Evolutionary conservation across 148 eudicot species (phyloP).

Genomic region (Camellia sinensis): DNA sequence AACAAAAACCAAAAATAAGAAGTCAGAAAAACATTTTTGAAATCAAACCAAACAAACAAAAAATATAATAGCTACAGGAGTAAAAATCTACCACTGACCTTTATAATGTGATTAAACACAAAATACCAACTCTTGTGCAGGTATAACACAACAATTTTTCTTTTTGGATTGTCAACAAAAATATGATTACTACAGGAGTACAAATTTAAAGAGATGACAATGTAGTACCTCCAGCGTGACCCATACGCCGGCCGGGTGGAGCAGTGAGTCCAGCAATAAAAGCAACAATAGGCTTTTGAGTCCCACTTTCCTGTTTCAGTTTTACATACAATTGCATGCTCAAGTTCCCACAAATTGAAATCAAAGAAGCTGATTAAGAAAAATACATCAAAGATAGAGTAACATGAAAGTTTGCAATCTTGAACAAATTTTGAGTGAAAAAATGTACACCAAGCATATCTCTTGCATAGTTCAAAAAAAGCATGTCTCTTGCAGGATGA

Average conservation of each 20-base stretch:
- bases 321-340: neutral
- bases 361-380: neutral
- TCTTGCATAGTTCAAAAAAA: neutral
- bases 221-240: conserved; percentile 94
- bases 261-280: conserved; percentile 99
- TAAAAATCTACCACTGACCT: no score
- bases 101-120: no score
- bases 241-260: conserved; percentile 98
- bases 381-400: neutral
- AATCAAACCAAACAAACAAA: no score
- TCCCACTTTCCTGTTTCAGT: conserved; percentile 84
- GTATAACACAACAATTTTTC: neutral
- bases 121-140: no score
- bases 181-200: neutral
- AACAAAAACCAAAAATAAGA: no score
- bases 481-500: neutral
- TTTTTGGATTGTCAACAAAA: neutral
- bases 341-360: neutral
- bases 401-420: neutral
- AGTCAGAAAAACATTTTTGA: no score
- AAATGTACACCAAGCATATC: neutral
- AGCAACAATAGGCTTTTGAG: conserved; percentile 92
- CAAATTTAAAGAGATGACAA: neutral
- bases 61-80: no score
- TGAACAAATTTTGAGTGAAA: conserved; percentile 3